Base-by-base conservation (phyloP, 441 rosid species). In the Populus hybrid region DNA sequence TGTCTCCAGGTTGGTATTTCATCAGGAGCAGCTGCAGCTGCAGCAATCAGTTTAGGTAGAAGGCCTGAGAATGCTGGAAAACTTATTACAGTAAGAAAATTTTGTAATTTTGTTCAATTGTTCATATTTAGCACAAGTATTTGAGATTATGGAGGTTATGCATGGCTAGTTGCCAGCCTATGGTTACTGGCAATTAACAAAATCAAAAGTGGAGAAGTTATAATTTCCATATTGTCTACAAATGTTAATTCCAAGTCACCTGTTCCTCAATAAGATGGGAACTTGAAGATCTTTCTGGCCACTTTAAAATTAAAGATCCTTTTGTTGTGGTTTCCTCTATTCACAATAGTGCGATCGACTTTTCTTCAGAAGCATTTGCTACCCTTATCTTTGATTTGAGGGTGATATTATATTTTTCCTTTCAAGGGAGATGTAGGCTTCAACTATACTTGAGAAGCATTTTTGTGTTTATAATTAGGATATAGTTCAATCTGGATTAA, bases 1-100 rank as follows among this genome's bases (percentile, higher is more conserved):
- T 67, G 72, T 81, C 34, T 71, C 61, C 82, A 93, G 99, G 99
- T 93, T 57, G 99, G 99, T 32, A 93, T 95, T 61, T 95, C 99
- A 40, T 93, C 97, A 65, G 98, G 99, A 86, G 99, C 99, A 1
- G 98, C 97, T 20, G 95, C 98, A 69, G 97, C 90, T 35, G 97
- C 98, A 32, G 97, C 98, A 8, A 81, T 91, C 73, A 82, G 89
- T 80, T 83, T 93, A 68, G 99, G 92, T 11, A 90, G 85, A 85
- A 89, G 97, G 84, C 92, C 90, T 69, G 97, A 92, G 81, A 93
- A 95, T 86, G 87, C 92, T 6, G 97, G 99, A 67, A 95, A 95
- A 82, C 97, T 95, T 77, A 86, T 93, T 83, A 81, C 84, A 78
- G 99, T 95, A 76, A 90, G 92, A 18, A 34, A 68, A 42, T 63